Evolutionary conservation across 2,329 filamentous ascomycete species (phyloP).

Genomic region (Xylaria arbuscula): DNA sequence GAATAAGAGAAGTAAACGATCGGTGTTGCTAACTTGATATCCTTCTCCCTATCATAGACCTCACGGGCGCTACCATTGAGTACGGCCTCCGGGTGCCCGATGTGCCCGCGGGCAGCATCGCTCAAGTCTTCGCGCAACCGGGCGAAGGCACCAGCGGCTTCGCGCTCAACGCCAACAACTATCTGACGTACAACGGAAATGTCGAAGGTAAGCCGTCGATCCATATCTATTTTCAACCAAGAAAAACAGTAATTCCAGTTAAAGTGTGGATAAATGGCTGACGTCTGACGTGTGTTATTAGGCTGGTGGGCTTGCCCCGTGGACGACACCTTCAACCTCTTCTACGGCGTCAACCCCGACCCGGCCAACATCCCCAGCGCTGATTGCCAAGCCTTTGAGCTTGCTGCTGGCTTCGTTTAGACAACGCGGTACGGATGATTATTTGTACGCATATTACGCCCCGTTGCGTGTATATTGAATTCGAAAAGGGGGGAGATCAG

Average conservation of each 20-base stretch:
- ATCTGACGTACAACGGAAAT: constrained; percentile 36
- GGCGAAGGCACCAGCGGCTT: constrained; percentile 38
- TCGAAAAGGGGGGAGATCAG: not conserved
- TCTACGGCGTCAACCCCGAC: constrained; percentile 36
- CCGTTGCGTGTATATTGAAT: not conserved
- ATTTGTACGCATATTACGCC: not conserved
- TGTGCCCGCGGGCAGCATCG: constrained; percentile 34
- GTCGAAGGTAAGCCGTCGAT: constrained; percentile 13
- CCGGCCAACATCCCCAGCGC: constrained; percentile 27
- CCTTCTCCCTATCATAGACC: constrained; percentile 5
- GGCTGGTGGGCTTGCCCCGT: constrained; percentile 44
- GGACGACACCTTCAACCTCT: constrained; percentile 39
- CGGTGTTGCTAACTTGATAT: not conserved
- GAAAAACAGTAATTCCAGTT: too few species aligned
- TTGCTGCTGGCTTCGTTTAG: constrained; percentile 18
- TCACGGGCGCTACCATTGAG: constrained; percentile 17
- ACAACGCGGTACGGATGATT: too few species aligned
- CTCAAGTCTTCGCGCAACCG: constrained; percentile 30
- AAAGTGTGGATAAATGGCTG: constrained; percentile 1
- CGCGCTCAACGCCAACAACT: constrained; percentile 25
- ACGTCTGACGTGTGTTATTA: constrained; percentile 11
- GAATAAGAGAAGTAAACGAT: not conserved
- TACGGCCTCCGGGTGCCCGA: constrained; percentile 36
- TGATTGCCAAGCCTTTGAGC: constrained; percentile 22
- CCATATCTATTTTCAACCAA: not conserved